These are phyloP conservation scores for Sporopachydermia quercuum DNA, from an alignment of 805 yeast genomes.

Conservation along the genomic window DNA sequence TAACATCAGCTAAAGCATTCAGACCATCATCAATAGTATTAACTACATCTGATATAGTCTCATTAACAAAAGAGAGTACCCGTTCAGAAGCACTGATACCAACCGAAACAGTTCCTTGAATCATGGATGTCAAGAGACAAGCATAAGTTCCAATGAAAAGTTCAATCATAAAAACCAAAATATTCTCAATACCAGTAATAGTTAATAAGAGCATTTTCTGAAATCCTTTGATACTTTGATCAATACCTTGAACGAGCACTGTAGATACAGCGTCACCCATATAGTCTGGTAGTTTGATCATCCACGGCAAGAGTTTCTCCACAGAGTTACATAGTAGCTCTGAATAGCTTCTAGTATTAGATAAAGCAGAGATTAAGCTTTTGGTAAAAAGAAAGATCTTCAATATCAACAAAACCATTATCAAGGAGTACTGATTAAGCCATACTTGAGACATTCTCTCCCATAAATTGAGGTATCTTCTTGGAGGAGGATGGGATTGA, in stretches of 20 bases:
- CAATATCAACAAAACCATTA: constrained; percentile 37
- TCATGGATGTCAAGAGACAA: constrained; percentile 61
- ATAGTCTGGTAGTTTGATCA: constrained; percentile 20
- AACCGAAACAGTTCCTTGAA: constrained; percentile 56
- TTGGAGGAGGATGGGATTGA: no score
- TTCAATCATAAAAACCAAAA: constrained; percentile 53
- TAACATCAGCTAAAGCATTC: constrained; percentile 38
- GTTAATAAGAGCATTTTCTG: constrained; percentile 28
- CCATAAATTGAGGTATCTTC: no score
- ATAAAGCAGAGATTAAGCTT: constrained; percentile 29
- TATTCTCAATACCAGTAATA: constrained; percentile 40
- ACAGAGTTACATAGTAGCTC: constrained; percentile 30
- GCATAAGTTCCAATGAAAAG: constrained; percentile 75
- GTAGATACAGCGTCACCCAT: constrained; percentile 47
- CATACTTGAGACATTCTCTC: constrained; percentile 51
- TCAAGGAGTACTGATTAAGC: constrained; percentile 49
- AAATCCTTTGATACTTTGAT: constrained; percentile 32
- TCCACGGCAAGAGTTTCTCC: constrained; percentile 23
- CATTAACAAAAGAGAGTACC: constrained; percentile 45
- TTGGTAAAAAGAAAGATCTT: constrained; percentile 44
- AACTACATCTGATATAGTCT: constrained; percentile 37
- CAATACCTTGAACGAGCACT: constrained; percentile 31
- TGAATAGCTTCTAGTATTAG: constrained; percentile 24
- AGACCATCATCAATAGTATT: constrained; percentile 54
- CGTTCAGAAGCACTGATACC: constrained; percentile 62